Evolutionary conservation across 2,329 filamentous ascomycete species (phyloP).

Genomic region (Aaosphaeria pasadenensis): DNA sequence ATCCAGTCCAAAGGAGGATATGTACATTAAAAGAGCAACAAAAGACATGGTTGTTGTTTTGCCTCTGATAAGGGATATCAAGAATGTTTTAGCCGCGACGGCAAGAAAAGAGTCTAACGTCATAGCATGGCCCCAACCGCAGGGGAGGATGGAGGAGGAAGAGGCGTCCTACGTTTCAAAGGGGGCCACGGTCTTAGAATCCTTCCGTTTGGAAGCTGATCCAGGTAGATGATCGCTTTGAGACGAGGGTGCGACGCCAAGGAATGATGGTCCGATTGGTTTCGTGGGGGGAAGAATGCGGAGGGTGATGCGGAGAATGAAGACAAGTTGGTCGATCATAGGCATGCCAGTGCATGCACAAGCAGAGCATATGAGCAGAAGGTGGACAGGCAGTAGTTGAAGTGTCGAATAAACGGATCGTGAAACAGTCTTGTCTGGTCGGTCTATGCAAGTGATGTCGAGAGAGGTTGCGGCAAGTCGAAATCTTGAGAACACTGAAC

Average conservation of each 20-base stretch:
- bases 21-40: too few relatives aligned
- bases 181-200: too few relatives aligned
- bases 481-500: background rate
- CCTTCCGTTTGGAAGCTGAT: too few relatives aligned
- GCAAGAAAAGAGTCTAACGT: too few relatives aligned
- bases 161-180: too few relatives aligned
- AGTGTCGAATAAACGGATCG: slow-evolving; percentile 3
- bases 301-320: background rate
- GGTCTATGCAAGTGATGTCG: slow-evolving; percentile 5
- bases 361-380: too few relatives aligned
- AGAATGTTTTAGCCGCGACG: too few relatives aligned
- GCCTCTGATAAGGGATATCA: too few relatives aligned
- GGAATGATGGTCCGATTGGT: background rate
- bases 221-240: background rate
- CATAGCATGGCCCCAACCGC: too few relatives aligned
- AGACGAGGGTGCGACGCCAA: background rate
- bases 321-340: background rate
- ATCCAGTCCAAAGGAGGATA: too few relatives aligned
- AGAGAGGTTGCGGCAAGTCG: background rate
- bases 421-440: slow-evolving; percentile 1
- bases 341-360: background rate
- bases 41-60: too few relatives aligned
- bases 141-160: too few relatives aligned
- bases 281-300: background rate
- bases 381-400: background rate